Base-by-base conservation (phyloP, 176 grass and related monocot genomes). In the Rhipidocladum racemiflorum region DNA sequence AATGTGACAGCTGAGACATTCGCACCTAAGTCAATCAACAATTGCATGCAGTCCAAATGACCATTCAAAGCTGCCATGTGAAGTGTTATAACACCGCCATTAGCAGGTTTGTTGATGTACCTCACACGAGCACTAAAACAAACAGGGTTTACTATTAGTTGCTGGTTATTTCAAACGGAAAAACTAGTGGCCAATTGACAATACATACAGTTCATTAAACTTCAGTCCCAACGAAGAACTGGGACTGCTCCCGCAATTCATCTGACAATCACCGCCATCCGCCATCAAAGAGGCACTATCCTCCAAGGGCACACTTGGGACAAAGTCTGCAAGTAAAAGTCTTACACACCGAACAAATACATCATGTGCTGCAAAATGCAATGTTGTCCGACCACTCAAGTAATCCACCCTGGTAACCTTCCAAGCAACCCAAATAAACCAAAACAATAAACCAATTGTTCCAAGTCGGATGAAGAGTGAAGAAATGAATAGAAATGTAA, bases 1-100 rank as follows among this genome's bases (percentile, higher is more conserved):
- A 97, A 97, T 38, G 95, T 94, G 48, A 91, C 95, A 57, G 90
- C 84, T 57, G 85, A 84, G 20, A 88, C 74, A 87, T 89, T 89
- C 39, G 95, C 95, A 53, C 95, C 95, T 54, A 97, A 92, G 84
- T 94, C 95, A 64, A 94, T 87, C 79, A 97, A 82, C 77, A 97
- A 87, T 59, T 97, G 89, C 80, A 97, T 80, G 70, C 92, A 97
- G 74, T 97, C 88, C 0, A 94, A 91, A 84, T 91, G 85, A 48
- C 95, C 86, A 78, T 92, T 92, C 42, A 92, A 63, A 63, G 92
- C 86, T 1, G 92, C 88, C 92, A 94, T 97, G 75, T 97, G 95
- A 65, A 97, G 87, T 60, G 95, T 84, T 42, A 92, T 94, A 20
- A 94, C 81, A 28, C 95, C 95, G 24, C 92, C 95, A 94, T 97